Evolutionary conservation across 2,329 filamentous ascomycete genomes (phyloP).

Genomic region (Nemania sp.): DNA sequence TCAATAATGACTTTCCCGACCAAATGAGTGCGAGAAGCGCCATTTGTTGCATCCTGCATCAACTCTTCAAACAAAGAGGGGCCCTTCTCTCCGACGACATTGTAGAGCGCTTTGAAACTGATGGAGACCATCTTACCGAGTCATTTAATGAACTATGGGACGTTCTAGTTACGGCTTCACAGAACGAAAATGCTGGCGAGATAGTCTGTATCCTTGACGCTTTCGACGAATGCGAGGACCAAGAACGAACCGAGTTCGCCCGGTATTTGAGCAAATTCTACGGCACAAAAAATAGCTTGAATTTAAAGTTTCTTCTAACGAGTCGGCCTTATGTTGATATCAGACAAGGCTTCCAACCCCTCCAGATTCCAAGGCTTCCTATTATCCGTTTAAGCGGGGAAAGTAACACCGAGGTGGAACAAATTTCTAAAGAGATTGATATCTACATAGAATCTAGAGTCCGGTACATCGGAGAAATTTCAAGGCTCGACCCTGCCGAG

Average conservation of each 20-base stretch:
- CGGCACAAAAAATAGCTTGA: background rate
- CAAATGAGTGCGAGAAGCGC: slow-evolving; percentile 33
- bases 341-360: background rate
- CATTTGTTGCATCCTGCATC: slow-evolving; percentile 47
- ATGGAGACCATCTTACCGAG: slow-evolving; percentile 30
- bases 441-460: slow-evolving; percentile 9
- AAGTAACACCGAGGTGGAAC: slow-evolving; percentile 1
- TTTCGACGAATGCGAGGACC: slow-evolving; percentile 26
- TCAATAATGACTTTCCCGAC: slow-evolving; percentile 57
- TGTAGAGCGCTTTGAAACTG: slow-evolving; percentile 38
- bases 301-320: slow-evolving; percentile 28
- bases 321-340: slow-evolving; percentile 16
- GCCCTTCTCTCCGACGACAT: slow-evolving; percentile 43
- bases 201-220: slow-evolving; percentile 29
- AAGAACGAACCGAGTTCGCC: background rate
- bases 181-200: slow-evolving; percentile 15
- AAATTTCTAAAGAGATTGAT: slow-evolving; percentile 24
- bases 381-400: slow-evolving; percentile 18
- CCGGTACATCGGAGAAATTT: background rate
- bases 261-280: background rate
- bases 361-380: background rate
- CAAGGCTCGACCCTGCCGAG: background rate
- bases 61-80: slow-evolving; percentile 51
- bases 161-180: background rate
- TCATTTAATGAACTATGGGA: slow-evolving; percentile 47